Evolutionary conservation across 805 yeast species (phyloP).

Genomic region (Candida germanica): DNA sequence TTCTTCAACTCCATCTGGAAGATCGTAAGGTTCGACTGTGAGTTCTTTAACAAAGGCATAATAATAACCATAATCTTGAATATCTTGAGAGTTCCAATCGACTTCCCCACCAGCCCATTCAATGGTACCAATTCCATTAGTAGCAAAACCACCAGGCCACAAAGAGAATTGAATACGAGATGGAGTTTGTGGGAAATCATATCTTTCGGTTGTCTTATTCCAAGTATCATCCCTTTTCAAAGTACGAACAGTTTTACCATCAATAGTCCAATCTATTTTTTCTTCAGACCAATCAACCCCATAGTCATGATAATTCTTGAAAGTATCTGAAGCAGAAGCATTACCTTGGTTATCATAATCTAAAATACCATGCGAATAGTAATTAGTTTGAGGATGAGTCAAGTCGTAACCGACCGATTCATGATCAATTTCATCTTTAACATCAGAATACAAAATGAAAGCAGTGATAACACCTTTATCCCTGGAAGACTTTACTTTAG

Average conservation of each 20-base stretch:
- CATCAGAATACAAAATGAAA: conserved; percentile 75
- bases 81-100: conserved; percentile 77
- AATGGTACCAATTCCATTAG: conserved; percentile 58
- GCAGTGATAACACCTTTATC: conserved; percentile 81
- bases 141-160: conserved; percentile 72
- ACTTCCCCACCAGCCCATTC: conserved; percentile 89
- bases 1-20: conserved; percentile 53
- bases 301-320: conserved; percentile 67
- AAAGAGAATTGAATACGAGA: conserved; percentile 67
- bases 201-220: conserved; percentile 57
- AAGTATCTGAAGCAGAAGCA: conserved; percentile 50
- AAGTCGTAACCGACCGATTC: conserved; percentile 81
- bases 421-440: conserved; percentile 86
- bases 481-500: conserved; percentile 69
- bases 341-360: conserved; percentile 60
- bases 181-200: conserved; percentile 71
- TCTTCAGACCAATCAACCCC: conserved; percentile 83
- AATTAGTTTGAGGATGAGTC: conserved; percentile 70
- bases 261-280: conserved; percentile 64
- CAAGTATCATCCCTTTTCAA: conserved; percentile 57
- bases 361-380: conserved; percentile 69
- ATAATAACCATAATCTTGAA: conserved; percentile 75
- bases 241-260: conserved; percentile 66
- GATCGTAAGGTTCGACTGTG: conserved; percentile 65
- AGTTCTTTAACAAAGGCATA: conserved; percentile 62